Evolutionary conservation across 495 filamentous ascomycete species (phyloP).

Genomic region (Aspergillus sparsus): DNA sequence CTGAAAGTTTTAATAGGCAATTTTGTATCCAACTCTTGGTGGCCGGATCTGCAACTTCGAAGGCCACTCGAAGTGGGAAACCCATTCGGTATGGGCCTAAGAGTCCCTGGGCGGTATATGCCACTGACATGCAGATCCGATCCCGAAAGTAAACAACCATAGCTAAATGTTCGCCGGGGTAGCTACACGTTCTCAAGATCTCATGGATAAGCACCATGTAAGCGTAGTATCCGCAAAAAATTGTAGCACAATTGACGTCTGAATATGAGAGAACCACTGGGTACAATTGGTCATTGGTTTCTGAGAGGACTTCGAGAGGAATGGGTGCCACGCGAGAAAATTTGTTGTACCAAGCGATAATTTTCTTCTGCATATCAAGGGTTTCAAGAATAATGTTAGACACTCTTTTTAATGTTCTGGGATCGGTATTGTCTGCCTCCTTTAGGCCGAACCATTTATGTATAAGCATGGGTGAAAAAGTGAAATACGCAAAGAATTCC

Average conservation of each 20-base stretch:
- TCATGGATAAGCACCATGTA: constrained; percentile 39
- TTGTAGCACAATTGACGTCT: constrained; percentile 28
- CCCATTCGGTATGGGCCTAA: constrained; percentile 38
- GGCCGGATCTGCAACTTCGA: constrained; percentile 32
- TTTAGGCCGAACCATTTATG: constrained; percentile 33
- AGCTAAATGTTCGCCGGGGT: constrained; percentile 31
- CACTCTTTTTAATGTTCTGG: constrained; percentile 17
- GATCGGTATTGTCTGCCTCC: constrained; percentile 20
- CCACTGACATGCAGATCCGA: constrained; percentile 40
- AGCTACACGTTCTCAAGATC: constrained; percentile 28
- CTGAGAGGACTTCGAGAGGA: constrained; percentile 28
- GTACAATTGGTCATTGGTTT: constrained; percentile 26
- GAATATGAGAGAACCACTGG: constrained; percentile 31
- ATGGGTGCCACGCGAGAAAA: constrained; percentile 25
- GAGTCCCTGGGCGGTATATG: constrained; percentile 33
- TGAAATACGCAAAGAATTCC: constrained; percentile 36
- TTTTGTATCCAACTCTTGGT: constrained; percentile 33
- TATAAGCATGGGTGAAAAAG: constrained; percentile 33
- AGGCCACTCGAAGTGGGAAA: constrained; percentile 35
- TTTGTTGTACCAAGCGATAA: constrained; percentile 31
- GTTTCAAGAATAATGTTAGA: constrained; percentile 24
- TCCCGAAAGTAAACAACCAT: constrained; percentile 35
- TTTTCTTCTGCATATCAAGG: constrained; percentile 28
- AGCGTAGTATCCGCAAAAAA: constrained; percentile 37
- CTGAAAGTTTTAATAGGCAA: constrained; percentile 31